Base-by-base conservation (phyloP, 768 basidiomycete species). In the Collybia sp. region DNA sequence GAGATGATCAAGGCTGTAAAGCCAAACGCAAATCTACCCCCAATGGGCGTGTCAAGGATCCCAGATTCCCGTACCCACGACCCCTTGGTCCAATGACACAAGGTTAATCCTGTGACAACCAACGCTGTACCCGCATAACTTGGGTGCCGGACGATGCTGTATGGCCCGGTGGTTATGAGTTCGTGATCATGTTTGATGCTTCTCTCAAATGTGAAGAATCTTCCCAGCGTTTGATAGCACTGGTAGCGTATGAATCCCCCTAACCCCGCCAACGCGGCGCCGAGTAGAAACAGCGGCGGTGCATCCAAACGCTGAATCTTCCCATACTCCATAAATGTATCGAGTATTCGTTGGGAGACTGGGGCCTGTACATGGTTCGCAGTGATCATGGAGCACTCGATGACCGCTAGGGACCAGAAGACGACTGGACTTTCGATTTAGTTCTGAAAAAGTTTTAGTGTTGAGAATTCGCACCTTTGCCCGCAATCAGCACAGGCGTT, bases 351-450 rank as follows among this genome's bases (percentile, higher is more conserved):
- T 6, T 48, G 55, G 5, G 65, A 60, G 9, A 42, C 19, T 45
- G 51, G 36, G 37, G 49, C 35, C 6, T 67, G 57, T n/a, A 50
- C 41, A 16, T 59, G 54, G n/a, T 54, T 59, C 11, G 68, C 66
- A 12, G 65, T 34, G 37, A 73, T 67, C 13, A 65, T 64, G 2
- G 59, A 53, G 2, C 61, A 44, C 54, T 78, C 76, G 30, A 65
- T 61, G n/a, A 69, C 35, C 1, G 69, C 66, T 25, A 60, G 61
- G 17, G 53, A 43, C 70, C 71, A 74, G 46, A 63, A 68, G 17
- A 70, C 60, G 11, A 51, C 37, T 73, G 75, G 44, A 31, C 30
- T 36, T 12, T 31, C 10, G 19, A 33, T 18, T 19, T 5, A 43
- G 19, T 16, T 17, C 15, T 34, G 33, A 5, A 13, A 15, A 35